A percentile compares a stretch with the other conserved stretches of the same genome.
These are phyloP conservation scores for Didymella keratinophila DNA, from an alignment of 2,329 filamentous ascomycete species.

Conservation along the genomic window DNA sequence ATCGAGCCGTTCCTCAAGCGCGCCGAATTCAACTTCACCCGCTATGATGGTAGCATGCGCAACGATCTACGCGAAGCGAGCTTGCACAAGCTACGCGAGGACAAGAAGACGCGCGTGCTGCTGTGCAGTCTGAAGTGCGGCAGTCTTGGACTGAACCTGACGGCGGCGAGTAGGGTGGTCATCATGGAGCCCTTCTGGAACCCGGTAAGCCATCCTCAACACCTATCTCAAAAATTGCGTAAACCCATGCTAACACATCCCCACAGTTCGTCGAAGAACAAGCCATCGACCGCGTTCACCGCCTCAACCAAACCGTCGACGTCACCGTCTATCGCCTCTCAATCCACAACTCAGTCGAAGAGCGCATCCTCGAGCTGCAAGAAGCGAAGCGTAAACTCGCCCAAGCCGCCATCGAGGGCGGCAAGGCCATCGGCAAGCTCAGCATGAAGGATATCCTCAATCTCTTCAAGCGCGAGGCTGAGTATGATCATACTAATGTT, in stretches of 20 bases:
- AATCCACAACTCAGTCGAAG: constrained; percentile 85
- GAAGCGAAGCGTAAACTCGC: constrained; percentile 92
- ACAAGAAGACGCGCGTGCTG: constrained; percentile 78
- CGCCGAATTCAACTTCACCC: constrained; percentile 78
- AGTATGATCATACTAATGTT: constrained; percentile 56
- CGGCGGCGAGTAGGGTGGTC: constrained; percentile 89
- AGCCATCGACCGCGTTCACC: constrained; percentile 96
- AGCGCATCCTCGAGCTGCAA: constrained; percentile 92
- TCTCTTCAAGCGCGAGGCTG: constrained; percentile 78
- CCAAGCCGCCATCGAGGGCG: constrained; percentile 87
- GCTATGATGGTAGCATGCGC: constrained; percentile 94
- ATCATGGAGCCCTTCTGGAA: constrained; percentile 99
- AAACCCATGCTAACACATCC: neutral
- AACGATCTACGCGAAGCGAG: constrained; percentile 92
- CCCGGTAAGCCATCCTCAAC: constrained; percentile 64
- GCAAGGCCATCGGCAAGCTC: constrained; percentile 80
- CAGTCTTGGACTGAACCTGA: constrained; percentile 90
- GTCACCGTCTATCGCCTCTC: constrained; percentile 96
- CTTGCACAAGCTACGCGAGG: constrained; percentile 76
- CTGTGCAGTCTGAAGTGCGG: constrained; percentile 95
- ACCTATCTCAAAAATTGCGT: neutral
- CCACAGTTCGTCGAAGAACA: constrained; percentile 92
- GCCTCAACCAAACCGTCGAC: constrained; percentile 94
- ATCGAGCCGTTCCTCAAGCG: constrained; percentile 87
- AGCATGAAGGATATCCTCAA: constrained; percentile 93